phyloP scores from a whole-genome alignment of 2,329 filamentous ascomycete species.

The Penicillium sp. region DNA sequence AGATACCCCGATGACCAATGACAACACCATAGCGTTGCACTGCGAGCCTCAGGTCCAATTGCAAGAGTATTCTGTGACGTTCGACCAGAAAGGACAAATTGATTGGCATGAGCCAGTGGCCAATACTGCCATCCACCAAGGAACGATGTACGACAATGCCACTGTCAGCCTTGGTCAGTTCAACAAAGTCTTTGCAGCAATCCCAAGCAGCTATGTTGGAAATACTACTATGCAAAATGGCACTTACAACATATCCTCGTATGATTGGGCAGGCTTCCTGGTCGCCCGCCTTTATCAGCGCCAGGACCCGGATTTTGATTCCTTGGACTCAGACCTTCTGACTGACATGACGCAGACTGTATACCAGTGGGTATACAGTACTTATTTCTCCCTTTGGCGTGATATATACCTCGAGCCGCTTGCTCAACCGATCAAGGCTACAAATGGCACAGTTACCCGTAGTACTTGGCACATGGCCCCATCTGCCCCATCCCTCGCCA shows the following conservation, averaged over 20 bases:
- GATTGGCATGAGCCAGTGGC: conserved; percentile 15
- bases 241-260: conserved; percentile 31
- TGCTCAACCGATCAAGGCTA: conserved; percentile 16
- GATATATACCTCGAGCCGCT: conserved; percentile 33
- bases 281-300: conserved; percentile 35
- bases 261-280: conserved; percentile 39
- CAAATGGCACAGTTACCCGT: conserved; percentile 30
- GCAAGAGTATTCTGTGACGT: conserved; percentile 27
- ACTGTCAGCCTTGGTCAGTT: conserved; percentile 37
- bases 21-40: conserved; percentile 35
- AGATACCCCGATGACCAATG: conserved; percentile 20
- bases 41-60: conserved; percentile 31
- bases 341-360: conserved; percentile 30
- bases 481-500: conserved; percentile 29
- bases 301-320: conserved; percentile 24
- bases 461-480: conserved; percentile 35
- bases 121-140: conserved; percentile 22
- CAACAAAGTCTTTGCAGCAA: conserved; percentile 38
- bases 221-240: conserved; percentile 26
- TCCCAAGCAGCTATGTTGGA: conserved; percentile 34
- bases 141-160: conserved; percentile 35
- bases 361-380: conserved; percentile 39
- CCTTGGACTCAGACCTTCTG: conserved; percentile 23
- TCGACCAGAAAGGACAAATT: conserved; percentile 34
- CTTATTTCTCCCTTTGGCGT: conserved; percentile 38